Evolutionary conservation across 1,139 yeast genomes (phyloP).

Genomic region (Sugiyamaella paludigena): DNA sequence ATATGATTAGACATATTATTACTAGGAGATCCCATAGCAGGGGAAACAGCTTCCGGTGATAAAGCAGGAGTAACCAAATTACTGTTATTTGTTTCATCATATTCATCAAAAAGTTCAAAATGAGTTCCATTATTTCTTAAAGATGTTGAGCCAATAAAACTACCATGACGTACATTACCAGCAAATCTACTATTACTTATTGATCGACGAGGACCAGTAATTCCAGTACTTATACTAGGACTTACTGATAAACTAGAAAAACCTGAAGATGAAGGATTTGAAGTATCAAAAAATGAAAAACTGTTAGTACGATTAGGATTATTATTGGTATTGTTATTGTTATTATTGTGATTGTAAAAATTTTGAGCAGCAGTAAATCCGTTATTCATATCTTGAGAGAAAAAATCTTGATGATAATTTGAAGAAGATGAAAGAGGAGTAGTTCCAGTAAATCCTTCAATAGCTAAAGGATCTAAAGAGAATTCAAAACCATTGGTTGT

Average conservation of each 20-base stretch:
- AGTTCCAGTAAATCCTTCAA: conserved; percentile 30
- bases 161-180: background rate
- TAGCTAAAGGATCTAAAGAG: conserved; percentile 21
- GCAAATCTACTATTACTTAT: no score
- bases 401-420: conserved; percentile 19
- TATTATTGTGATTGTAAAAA: conserved; percentile 7
- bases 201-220: conserved; percentile 27
- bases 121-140: conserved; percentile 7
- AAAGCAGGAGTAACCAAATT: conserved; percentile 27
- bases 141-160: conserved; percentile 2
- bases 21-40: conserved; percentile 19
- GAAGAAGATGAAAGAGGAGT: conserved; percentile 11
- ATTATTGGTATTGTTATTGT: conserved; percentile 1
- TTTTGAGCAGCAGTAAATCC: conserved; percentile 9
- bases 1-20: conserved; percentile 1
- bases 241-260: conserved; percentile 19
- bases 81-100: conserved; percentile 17
- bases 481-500: conserved; percentile 30
- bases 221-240: conserved; percentile 20
- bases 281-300: conserved; percentile 14
- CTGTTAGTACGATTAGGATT: background rate
- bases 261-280: conserved; percentile 11
- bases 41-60: conserved; percentile 25
- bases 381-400: conserved; percentile 7
- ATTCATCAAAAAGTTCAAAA: conserved; percentile 29